These are phyloP conservation scores for Alectoria sarmentosa DNA, from an alignment of 495 filamentous ascomycete species.

Conservation along the genomic window DNA sequence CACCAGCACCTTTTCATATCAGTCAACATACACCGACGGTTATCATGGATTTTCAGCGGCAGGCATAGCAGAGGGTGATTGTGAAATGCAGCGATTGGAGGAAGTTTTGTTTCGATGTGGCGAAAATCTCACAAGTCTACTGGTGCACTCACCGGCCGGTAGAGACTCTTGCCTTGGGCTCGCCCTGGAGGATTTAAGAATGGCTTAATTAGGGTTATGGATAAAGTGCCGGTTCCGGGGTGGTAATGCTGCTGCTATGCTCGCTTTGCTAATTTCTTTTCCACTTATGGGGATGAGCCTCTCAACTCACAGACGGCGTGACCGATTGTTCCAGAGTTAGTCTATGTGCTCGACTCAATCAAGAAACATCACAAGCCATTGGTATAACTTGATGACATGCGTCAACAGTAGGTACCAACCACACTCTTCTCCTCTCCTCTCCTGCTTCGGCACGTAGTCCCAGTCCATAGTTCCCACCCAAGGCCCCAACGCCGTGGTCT, in stretches of 20 bases:
- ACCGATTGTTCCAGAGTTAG: conserved; percentile 1
- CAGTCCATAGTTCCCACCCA: not conserved
- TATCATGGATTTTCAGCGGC: conserved; percentile 7
- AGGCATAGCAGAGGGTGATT: conserved; percentile 4
- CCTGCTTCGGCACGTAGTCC: not conserved
- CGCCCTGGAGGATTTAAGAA: not conserved
- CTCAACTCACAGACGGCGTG: conserved; percentile 12
- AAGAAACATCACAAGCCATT: conserved; percentile 10
- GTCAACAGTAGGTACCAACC: not conserved
- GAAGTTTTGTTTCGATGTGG: conserved; percentile 1
- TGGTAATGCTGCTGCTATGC: conserved; percentile 20
- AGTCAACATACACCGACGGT: conserved; percentile 5
- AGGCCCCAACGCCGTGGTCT: not conserved
- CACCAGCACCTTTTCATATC: conserved; percentile 8
- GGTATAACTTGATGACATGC: not conserved
- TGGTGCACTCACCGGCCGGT: not conserved
- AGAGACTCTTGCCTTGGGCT: conserved; percentile 3
- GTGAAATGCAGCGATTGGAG: conserved; percentile 15
- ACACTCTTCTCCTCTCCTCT: not conserved
- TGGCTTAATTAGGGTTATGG: conserved; percentile 10
- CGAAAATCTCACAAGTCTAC: conserved; percentile 5
- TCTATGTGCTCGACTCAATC: conserved; percentile 7
- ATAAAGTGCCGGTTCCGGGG: conserved; percentile 19
- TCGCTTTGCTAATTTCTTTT: conserved; percentile 1
- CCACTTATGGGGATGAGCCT: conserved; percentile 18